Conservation (phyloP, 495 filamentous ascomycete species). For the Schizothecium vesticola region DNA sequence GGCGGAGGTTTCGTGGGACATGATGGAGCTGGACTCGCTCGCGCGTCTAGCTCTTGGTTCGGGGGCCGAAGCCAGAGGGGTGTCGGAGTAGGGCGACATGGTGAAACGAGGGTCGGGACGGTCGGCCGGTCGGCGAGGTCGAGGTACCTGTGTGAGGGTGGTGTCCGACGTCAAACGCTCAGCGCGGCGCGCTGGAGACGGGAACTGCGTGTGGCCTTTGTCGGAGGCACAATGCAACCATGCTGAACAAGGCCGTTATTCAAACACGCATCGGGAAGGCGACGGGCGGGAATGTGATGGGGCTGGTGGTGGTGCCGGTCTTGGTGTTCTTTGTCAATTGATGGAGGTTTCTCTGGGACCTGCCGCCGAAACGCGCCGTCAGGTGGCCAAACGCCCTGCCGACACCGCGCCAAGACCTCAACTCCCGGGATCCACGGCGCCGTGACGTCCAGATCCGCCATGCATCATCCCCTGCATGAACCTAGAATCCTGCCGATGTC, state of each 20-base stretch:
- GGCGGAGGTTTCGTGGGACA: constrained; percentile 51
- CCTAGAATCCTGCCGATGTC: neutral
- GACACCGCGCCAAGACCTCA: neutral
- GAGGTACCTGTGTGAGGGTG: neutral
- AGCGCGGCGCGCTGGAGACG: neutral
- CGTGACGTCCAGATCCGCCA: neutral
- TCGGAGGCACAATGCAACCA: constrained; percentile 10
- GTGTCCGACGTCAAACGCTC: neutral
- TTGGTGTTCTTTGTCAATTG: neutral
- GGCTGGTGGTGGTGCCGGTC: neutral
- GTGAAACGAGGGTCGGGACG: neutral
- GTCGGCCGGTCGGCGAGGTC: neutral
- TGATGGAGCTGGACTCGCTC: constrained; percentile 15
- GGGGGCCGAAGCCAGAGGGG: neutral
- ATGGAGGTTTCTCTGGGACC: neutral
- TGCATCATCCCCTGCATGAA: neutral
- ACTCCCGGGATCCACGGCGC: neutral
- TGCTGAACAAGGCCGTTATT: constrained; percentile 14
- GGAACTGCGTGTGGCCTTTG: constrained; percentile 15
- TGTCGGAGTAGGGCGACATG: constrained; percentile 14
- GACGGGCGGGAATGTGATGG: neutral
- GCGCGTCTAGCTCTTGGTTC: neutral
- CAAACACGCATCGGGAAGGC: constrained; percentile 13
- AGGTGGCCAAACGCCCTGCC: neutral
- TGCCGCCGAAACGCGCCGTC: neutral